Evolutionary conservation across 495 filamentous ascomycete genomes (phyloP).

Genomic region (Friedmanniomyces simplex): DNA sequence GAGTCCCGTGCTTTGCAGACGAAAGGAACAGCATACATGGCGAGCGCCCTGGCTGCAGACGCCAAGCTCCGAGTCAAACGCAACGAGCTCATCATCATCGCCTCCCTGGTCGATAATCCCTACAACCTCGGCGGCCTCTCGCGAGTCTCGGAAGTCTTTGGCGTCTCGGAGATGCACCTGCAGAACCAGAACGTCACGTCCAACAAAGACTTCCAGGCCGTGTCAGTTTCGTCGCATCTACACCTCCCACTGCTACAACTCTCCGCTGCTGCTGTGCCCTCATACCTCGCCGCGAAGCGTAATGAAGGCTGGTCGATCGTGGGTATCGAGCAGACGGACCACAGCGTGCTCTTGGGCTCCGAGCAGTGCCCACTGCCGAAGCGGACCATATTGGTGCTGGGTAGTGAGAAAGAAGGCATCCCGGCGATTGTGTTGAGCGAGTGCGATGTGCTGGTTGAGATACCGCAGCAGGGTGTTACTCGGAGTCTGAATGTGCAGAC

Average conservation of each 20-base stretch:
- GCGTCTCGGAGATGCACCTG: constrained; percentile 31
- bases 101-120: constrained; percentile 40
- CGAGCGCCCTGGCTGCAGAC: background rate
- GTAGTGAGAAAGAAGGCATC: constrained; percentile 40
- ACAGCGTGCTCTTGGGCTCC: constrained; percentile 31
- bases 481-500: constrained; percentile 46
- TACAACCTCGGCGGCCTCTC: constrained; percentile 41
- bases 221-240: constrained; percentile 35
- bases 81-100: constrained; percentile 33
- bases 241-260: constrained; percentile 37
- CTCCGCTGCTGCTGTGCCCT: constrained; percentile 3
- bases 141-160: constrained; percentile 40
- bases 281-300: constrained; percentile 28
- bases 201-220: constrained; percentile 34
- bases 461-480: constrained; percentile 37
- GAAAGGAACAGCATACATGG: constrained; percentile 20
- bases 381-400: constrained; percentile 36
- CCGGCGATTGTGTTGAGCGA: constrained; percentile 35
- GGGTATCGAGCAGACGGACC: constrained; percentile 42
- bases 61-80: background rate
- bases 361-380: constrained; percentile 27
- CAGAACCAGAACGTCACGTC: constrained; percentile 21
- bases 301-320: constrained; percentile 35
- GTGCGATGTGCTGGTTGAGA: constrained; percentile 40
- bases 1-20: constrained; percentile 20